A percentile compares a stretch with the other conserved stretches of the same genome.
phyloP scores from a whole-genome alignment of 2,329 filamentous ascomycete genomes.

The Coniochaeta sp. region DNA sequence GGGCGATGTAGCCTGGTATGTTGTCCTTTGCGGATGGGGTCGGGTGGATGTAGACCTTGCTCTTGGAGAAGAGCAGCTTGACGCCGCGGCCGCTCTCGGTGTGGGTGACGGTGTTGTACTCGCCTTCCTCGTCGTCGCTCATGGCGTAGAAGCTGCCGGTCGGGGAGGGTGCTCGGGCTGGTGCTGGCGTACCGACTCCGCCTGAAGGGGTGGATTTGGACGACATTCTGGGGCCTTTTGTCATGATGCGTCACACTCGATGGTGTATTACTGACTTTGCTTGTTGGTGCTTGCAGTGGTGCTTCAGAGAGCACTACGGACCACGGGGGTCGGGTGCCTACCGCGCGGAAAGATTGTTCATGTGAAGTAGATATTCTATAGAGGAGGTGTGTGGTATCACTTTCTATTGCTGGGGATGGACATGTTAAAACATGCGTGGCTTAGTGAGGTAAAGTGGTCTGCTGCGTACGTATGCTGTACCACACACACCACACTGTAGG shows the following conservation, averaged over 20 bases:
- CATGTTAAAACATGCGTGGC: neutral
- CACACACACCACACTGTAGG: no score
- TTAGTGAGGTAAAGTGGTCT: neutral
- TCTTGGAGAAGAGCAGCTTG: constrained; percentile 91
- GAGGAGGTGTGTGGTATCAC: neutral
- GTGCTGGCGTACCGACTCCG: constrained; percentile 15
- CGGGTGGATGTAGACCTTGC: constrained; percentile 97
- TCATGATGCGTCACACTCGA: neutral
- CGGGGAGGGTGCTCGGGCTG: constrained; percentile 53
- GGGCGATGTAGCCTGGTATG: constrained; percentile 84
- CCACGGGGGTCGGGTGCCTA: neutral
- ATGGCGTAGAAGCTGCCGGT: constrained; percentile 88
- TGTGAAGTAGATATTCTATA: neutral
- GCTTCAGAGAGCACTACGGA: neutral
- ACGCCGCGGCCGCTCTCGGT: constrained; percentile 71
- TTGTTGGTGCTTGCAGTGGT: neutral
- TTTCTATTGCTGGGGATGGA: neutral
- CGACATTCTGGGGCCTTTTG: constrained; percentile 17
- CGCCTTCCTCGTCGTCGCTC: constrained; percentile 93
- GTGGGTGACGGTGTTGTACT: constrained; percentile 89
- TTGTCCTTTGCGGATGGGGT: constrained; percentile 92
- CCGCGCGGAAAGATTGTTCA: neutral
- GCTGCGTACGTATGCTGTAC: neutral
- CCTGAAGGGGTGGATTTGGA: constrained; percentile 18
- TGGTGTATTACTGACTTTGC: neutral